These are phyloP conservation scores for Spathaspora boniae DNA, from an alignment of 805 yeast genomes.

Conservation along the genomic window DNA sequence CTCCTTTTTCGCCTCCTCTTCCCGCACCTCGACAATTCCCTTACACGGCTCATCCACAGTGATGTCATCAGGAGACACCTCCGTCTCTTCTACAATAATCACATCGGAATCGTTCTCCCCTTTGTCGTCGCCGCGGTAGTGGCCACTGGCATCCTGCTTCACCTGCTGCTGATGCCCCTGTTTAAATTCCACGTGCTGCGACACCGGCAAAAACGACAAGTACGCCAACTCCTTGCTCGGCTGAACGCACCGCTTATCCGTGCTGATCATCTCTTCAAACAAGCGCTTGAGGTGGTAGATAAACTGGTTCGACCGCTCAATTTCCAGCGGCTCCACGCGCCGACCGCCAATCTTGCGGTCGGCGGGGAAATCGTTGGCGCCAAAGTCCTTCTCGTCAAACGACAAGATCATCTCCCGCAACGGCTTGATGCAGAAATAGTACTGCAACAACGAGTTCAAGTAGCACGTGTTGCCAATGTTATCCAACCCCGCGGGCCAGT, in stretches of 20 bases:
- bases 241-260: slow-evolving; percentile 60
- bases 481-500: slow-evolving; percentile 88
- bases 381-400: slow-evolving; percentile 41
- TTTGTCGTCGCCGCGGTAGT: not conserved
- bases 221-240: slow-evolving; percentile 86
- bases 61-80: not conserved
- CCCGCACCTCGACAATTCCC: slow-evolving; percentile 7
- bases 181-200: slow-evolving; percentile 61
- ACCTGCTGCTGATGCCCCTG: slow-evolving; percentile 5
- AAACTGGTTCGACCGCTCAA: slow-evolving; percentile 78
- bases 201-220: slow-evolving; percentile 75
- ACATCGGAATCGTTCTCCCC: not conserved
- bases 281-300: slow-evolving; percentile 67
- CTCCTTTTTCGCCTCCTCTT: not conserved
- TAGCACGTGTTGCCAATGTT: slow-evolving; percentile 97
- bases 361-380: slow-evolving; percentile 6
- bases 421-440: slow-evolving; percentile 83
- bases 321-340: slow-evolving; percentile 71
- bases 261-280: slow-evolving; percentile 65
- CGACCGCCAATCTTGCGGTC: slow-evolving; percentile 79
- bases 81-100: not conserved
- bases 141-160: no score
- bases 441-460: slow-evolving; percentile 84
- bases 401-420: slow-evolving; percentile 61
- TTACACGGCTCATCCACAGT: slow-evolving; percentile 22